A percentile compares a stretch with the other conserved stretches of the same genome.
Conservation (phyloP, 164 flowering plant species). For the Liquidambar formosana region DNA sequence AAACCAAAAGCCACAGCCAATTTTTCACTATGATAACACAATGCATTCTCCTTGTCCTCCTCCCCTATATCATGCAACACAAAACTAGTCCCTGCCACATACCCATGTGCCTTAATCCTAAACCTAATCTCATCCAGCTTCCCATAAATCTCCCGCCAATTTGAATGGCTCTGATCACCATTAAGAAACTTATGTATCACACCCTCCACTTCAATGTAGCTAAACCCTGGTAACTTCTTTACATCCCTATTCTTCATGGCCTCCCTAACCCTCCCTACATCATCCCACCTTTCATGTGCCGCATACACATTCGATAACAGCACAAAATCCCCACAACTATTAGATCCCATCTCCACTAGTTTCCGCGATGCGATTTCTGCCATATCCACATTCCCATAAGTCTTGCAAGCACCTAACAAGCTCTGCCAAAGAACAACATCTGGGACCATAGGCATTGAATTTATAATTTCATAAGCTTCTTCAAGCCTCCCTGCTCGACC, state of each 20-base stretch:
- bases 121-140: constrained; percentile 79
- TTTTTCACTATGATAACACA: constrained; percentile 86
- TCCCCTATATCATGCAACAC: constrained; percentile 90
- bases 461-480: constrained; percentile 59
- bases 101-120: constrained; percentile 59
- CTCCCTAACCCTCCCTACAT: constrained; percentile 76
- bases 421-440: constrained; percentile 87
- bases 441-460: constrained; percentile 57
- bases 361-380: constrained; percentile 69
- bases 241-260: constrained; percentile 71
- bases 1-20: constrained; percentile 85
- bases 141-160: constrained; percentile 55
- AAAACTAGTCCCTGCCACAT: constrained; percentile 60
- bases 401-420: constrained; percentile 75
- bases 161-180: constrained; percentile 60
- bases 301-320: constrained; percentile 84
- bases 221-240: constrained; percentile 83
- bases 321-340: constrained; percentile 72
- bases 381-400: constrained; percentile 67
- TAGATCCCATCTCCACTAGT: constrained; percentile 74
- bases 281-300: constrained; percentile 65
- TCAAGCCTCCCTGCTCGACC: constrained; percentile 75
- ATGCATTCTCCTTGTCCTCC: constrained; percentile 84
- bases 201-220: constrained; percentile 71
- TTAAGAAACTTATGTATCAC: constrained; percentile 59